Evolutionary conservation across 371 early-diverging fungal species (phyloP).

Genomic region (Amoeboaphelidium protococcarum): DNA sequence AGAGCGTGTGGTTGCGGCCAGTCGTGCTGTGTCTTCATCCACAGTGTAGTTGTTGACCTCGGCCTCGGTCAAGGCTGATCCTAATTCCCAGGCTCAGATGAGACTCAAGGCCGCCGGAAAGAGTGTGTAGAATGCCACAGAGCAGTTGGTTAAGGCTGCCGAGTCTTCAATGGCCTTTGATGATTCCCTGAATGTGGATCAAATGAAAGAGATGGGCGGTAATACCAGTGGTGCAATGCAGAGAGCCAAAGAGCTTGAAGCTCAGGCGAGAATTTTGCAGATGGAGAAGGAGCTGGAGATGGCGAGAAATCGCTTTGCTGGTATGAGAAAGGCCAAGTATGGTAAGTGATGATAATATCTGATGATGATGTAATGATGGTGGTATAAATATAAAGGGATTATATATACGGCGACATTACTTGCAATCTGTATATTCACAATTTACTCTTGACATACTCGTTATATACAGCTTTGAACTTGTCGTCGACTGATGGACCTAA

Average conservation of each 20-base stretch:
- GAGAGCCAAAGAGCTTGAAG: constrained; percentile 19
- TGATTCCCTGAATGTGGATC: constrained; percentile 1
- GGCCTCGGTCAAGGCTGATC: constrained; percentile 12
- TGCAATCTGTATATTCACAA: too few species aligned
- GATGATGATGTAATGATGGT: too few species aligned
- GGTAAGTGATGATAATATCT: constrained; percentile 1
- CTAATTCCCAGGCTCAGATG: constrained; percentile 14
- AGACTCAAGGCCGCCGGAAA: constrained; percentile 20
- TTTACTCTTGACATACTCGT: too few species aligned
- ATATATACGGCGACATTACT: too few species aligned
- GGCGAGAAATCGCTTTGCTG: constrained; percentile 16
- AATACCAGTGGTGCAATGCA: neutral
- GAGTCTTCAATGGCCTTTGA: constrained; percentile 9
- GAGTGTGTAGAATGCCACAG: constrained; percentile 17
- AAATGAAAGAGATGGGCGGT: neutral
- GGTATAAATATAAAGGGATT: too few species aligned
- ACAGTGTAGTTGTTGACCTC: constrained; percentile 20
- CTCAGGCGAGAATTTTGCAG: constrained; percentile 18
- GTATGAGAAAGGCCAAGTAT: constrained; percentile 19
- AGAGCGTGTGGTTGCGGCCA: constrained; percentile 16
- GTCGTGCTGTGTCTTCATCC: constrained; percentile 13
- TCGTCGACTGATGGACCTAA: too few species aligned
- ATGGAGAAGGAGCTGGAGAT: constrained; percentile 26
- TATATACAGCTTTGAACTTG: too few species aligned
- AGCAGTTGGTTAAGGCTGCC: constrained; percentile 15